Base-by-base conservation (phyloP, 495 filamentous ascomycete genomes). In the Annulohypoxylon moriforme region DNA sequence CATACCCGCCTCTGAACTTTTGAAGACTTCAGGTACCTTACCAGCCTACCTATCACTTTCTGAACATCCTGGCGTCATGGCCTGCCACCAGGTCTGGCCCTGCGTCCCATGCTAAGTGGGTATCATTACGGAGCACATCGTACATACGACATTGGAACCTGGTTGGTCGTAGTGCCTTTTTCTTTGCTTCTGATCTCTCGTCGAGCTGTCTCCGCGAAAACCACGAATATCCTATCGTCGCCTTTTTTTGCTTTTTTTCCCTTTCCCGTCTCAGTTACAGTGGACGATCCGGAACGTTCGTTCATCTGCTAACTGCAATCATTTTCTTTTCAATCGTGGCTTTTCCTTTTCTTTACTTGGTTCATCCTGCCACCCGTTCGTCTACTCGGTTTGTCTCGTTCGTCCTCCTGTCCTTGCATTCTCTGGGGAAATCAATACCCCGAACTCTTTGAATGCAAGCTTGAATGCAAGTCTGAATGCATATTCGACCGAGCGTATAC, bases 11-110 rank as follows among this genome's bases (percentile, higher is more conserved):
- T 67, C 42, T 50, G 40, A 38, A 25, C 38, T 59, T 59, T 44
- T 34, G 24, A 34, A 34, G 29, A 27, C 22, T 53, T 67, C 55
- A 40, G 38, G 22, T 46, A 46, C 25, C 31, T 64, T n/a, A n/a
- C n/a, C n/a, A n/a, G n/a, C n/a, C n/a, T 57, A 47, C 27, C 33
- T 64, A 68, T 68, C 64, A 64, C 68, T 57, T 64, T 44, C 3
- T 52, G 24, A 44, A 18, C 34, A 60, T 64, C 70, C 70, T 68
- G 60, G 70, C 70, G 47, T 73, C 65, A 66, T 58, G 66, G 55
- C 66, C 71, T 73, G 66, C 65, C 71, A 40, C 65, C 71, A 40
- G 36, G 55, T 69, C 71, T 73, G 66, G 71, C 71, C 71, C 58
- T 69, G 71, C 29, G 4, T 69, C 57, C 71, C 71, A 67, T 73